A percentile compares a stretch with the other conserved stretches of the same genome.
phyloP scores from a whole-genome alignment of 805 yeast genomes.

The Maudiozyma pseudohumilis region DNA sequence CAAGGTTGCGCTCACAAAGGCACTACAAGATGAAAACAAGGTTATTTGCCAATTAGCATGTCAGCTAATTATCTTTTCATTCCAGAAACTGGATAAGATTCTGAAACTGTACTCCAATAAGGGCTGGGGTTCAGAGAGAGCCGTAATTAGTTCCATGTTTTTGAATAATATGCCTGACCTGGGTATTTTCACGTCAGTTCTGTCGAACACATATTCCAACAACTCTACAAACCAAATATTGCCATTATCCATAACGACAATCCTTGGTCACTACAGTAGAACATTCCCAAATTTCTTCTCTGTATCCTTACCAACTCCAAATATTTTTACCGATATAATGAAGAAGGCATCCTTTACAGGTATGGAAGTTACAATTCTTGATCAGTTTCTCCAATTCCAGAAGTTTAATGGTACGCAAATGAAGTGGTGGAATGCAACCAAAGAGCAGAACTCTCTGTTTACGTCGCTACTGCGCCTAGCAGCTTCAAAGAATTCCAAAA shows the following conservation, averaged over 20 bases:
- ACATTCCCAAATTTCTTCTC: constrained; percentile 30
- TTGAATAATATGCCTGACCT: constrained; percentile 39
- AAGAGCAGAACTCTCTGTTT: constrained; percentile 48
- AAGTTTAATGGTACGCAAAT: constrained; percentile 42
- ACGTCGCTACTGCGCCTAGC: constrained; percentile 53
- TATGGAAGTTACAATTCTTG: constrained; percentile 48
- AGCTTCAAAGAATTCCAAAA: constrained; percentile 24
- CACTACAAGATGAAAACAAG: constrained; percentile 40
- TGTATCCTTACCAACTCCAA: constrained; percentile 26
- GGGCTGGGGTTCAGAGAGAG: constrained; percentile 33
- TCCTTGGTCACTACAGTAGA: constrained; percentile 33
- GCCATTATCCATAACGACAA: constrained; percentile 38
- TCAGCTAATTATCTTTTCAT: constrained; percentile 45
- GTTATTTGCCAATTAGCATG: constrained; percentile 55
- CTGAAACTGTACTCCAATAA: constrained; percentile 29
- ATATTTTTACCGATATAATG: constrained; percentile 31
- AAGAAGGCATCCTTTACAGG: constrained; percentile 32
- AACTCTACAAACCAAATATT: constrained; percentile 36
- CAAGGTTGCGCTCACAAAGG: constrained; percentile 45
- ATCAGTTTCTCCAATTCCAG: constrained; percentile 52
- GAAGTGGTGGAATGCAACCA: constrained; percentile 70
- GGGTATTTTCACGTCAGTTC: constrained; percentile 29
- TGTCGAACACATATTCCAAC: constrained; percentile 34
- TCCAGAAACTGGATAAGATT: constrained; percentile 44
- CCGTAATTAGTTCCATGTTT: constrained; percentile 29